Percentiles rank a stretch among this genome's conserved stretches.
Conservation (phyloP, 1,139 yeast species). For the Yamadazyma blattariae region DNA sequence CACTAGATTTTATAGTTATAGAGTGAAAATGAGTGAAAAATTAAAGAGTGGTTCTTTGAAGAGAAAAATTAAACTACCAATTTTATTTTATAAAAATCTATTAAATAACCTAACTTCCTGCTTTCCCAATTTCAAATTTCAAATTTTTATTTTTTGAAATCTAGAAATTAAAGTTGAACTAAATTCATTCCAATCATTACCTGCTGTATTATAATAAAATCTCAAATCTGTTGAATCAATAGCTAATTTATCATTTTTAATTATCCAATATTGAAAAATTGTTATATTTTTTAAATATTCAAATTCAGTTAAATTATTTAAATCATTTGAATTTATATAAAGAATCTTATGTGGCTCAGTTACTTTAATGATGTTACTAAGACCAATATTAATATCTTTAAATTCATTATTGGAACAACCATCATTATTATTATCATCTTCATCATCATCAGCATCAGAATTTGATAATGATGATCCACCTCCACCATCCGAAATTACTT, state of each 20-base stretch:
- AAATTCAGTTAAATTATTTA: conserved; percentile 15
- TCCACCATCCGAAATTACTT: conserved; percentile 5
- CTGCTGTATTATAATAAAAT: conserved; percentile 16
- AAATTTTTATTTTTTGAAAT: conserved; percentile 5
- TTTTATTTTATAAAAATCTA: too few relatives aligned
- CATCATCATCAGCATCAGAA: conserved; percentile 2
- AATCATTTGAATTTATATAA: neutral
- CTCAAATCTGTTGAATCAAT: conserved; percentile 19
- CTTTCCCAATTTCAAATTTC: too few relatives aligned
- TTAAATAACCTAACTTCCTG: too few relatives aligned
- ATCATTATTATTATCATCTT: neutral
- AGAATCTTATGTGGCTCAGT: neutral
- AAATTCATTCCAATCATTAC: conserved; percentile 13
- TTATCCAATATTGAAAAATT: conserved; percentile 26
- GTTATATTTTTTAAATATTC: conserved; percentile 29
- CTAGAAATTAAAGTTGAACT: conserved; percentile 6
- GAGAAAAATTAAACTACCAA: too few relatives aligned
- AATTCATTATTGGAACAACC: neutral
- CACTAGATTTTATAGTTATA: too few relatives aligned
- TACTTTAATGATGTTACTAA: conserved; percentile 1
- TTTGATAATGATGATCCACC: conserved; percentile 2
- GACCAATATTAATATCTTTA: neutral
- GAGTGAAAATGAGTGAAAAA: too few relatives aligned
- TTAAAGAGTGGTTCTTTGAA: too few relatives aligned
- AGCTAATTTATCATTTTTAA: conserved; percentile 15